Evolutionary conservation across 164 flowering plant species (phyloP).

Genomic region (Sedum album): DNA sequence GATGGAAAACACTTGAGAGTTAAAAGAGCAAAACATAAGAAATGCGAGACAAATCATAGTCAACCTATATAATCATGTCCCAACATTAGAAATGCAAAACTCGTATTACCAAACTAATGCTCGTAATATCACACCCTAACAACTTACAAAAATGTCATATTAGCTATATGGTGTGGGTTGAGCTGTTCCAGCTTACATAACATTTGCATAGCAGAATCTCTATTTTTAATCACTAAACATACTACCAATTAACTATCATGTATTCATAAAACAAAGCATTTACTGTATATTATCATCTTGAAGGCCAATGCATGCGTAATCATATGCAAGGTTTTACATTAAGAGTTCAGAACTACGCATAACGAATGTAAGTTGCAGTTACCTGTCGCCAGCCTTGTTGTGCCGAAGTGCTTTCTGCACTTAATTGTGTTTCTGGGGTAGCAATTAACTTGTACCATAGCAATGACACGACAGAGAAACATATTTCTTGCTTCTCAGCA

Average conservation of each 20-base stretch:
- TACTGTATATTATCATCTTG: neutral
- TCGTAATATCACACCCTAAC: neutral
- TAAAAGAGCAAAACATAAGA: neutral
- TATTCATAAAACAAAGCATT: neutral
- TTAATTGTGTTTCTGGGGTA: slow-evolving; percentile 77
- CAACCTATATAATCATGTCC: neutral
- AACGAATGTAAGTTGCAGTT: slow-evolving; percentile 10
- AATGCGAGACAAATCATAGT: neutral
- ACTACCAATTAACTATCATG: no score
- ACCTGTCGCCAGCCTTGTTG: slow-evolving; percentile 99
- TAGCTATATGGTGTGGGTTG: neutral
- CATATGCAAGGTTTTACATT: neutral
- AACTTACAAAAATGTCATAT: no score
- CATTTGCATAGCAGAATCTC: neutral
- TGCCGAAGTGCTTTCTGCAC: slow-evolving; percentile 92
- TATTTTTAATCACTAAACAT: no score
- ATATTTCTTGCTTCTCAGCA: slow-evolving; percentile 76
- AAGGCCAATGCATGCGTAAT: neutral
- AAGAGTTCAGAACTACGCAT: neutral
- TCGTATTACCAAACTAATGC: neutral
- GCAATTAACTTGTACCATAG: slow-evolving; percentile 89
- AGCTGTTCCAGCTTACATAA: neutral
- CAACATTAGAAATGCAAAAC: neutral
- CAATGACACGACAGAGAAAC: slow-evolving; percentile 88
- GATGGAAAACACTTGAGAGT: neutral